A percentile compares a stretch with the other conserved stretches of the same genome.
These are phyloP conservation scores for Aspergillus ibericus DNA, from an alignment of 2,329 filamentous ascomycete species.

Conservation along the genomic window DNA sequence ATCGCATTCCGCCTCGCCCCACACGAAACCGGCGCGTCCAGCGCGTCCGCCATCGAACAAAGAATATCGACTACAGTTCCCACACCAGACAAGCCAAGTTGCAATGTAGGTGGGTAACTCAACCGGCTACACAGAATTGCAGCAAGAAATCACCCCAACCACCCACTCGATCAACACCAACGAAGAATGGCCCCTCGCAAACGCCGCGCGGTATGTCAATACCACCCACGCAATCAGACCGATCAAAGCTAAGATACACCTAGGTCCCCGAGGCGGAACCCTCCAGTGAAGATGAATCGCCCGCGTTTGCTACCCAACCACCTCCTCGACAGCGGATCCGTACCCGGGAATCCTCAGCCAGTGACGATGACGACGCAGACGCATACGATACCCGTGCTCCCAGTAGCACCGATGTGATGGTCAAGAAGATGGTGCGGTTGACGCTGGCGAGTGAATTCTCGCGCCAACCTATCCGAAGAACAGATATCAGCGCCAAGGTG, in stretches of 20 bases:
- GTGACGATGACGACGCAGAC: constrained; percentile 18
- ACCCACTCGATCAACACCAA: background rate
- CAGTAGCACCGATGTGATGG: constrained; percentile 43
- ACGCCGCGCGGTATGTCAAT: constrained; percentile 29
- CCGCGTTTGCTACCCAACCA: constrained; percentile 5
- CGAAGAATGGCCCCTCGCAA: constrained; percentile 33
- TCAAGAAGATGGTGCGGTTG: constrained; percentile 63
- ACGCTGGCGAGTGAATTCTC: constrained; percentile 62
- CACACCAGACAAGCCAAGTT: background rate
- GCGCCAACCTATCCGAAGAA: constrained; percentile 57
- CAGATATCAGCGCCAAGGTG: constrained; percentile 64
- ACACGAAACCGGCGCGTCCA: constrained; percentile 17
- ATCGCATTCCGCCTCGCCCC: constrained; percentile 14
- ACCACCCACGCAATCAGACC: background rate
- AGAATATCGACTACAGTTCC: background rate
- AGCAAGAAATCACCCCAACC: background rate
- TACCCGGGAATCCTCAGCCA: constrained; percentile 9
- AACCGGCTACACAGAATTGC: background rate
- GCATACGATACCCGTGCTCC: constrained; percentile 25
- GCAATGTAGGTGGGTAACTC: background rate
- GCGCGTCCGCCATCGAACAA: constrained; percentile 17
- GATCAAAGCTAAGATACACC: background rate
- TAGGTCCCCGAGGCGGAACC: constrained; percentile 10
- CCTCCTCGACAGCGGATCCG: constrained; percentile 17
- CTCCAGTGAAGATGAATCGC: constrained; percentile 9